Evolutionary conservation across 371 early-diverging fungal species (phyloP).

Genomic region (Apophysomyces ossiformis): DNA sequence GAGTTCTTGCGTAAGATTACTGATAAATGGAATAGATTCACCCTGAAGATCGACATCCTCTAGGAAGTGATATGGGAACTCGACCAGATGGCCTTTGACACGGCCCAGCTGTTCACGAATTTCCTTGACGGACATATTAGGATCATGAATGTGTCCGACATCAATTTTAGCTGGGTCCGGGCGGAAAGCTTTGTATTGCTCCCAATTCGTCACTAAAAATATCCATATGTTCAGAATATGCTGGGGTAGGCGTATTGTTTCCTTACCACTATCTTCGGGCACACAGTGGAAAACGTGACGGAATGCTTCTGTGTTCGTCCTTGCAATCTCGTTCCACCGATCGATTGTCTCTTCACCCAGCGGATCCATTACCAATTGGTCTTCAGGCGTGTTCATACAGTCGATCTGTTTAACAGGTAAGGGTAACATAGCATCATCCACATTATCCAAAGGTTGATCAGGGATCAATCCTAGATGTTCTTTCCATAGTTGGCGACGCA

Average conservation of each 20-base stretch:
- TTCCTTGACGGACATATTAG: conserved; percentile 39
- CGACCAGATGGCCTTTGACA: conserved; percentile 72
- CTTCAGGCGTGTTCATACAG: conserved; percentile 40
- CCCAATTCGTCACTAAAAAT: conserved; percentile 59
- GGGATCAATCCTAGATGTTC: conserved; percentile 83
- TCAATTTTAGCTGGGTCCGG: conserved; percentile 41
- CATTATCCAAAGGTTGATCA: conserved; percentile 44
- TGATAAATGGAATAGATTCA: conserved; percentile 41
- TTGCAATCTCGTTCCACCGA: conserved; percentile 62
- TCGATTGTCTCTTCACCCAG: conserved; percentile 55
- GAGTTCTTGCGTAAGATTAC: conserved; percentile 34
- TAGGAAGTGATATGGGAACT: conserved; percentile 77
- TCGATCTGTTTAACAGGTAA: conserved; percentile 50
- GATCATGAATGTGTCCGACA: conserved; percentile 45
- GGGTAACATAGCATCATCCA: conserved; percentile 54
- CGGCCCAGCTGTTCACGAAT: conserved; percentile 45
- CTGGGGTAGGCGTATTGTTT: neutral
- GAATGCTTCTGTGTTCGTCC: conserved; percentile 64
- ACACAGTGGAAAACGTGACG: conserved; percentile 76
- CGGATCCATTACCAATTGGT: conserved; percentile 63
- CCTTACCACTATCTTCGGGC: conserved; percentile 70
- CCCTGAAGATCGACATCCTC: conserved; percentile 52
- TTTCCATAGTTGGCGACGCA: conserved; percentile 80
- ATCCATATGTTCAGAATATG: neutral
- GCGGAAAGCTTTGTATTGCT: conserved; percentile 67